Conservation (phyloP, 2,329 filamentous ascomycete genomes). For the Paracoccidioides brasiliensis region DNA sequence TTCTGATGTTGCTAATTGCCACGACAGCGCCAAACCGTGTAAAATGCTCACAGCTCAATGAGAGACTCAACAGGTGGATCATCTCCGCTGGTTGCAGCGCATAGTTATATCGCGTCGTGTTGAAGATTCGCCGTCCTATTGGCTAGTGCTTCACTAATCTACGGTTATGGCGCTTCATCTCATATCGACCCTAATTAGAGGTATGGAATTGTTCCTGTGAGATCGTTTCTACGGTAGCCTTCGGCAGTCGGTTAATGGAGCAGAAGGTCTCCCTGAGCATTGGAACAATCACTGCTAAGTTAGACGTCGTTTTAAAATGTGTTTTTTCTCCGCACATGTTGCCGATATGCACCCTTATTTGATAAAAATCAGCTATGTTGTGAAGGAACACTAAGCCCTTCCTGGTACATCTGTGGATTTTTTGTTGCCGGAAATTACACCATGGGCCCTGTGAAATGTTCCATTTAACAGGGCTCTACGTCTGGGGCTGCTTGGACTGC, state of each 20-base stretch:
- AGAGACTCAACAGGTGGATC: neutral
- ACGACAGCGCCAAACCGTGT: too few species aligned
- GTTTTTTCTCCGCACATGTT: neutral
- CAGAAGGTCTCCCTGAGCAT: neutral
- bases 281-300: neutral
- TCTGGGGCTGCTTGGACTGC: neutral
- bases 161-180: too few species aligned
- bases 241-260: neutral
- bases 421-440: neutral
- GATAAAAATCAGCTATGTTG: neutral
- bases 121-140: constrained; percentile 1
- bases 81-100: neutral
- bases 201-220: too few species aligned
- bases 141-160: neutral
- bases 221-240: neutral
- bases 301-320: neutral
- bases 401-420: neutral
- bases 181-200: too few species aligned
- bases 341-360: neutral
- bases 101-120: neutral
- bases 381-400: neutral
- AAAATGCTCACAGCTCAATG: too few species aligned
- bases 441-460: neutral
- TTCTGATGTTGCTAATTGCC: too few species aligned
- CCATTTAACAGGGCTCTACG: neutral